Base-by-base conservation (phyloP, 768 basidiomycete genomes). In the Podaxis rugospora region DNA sequence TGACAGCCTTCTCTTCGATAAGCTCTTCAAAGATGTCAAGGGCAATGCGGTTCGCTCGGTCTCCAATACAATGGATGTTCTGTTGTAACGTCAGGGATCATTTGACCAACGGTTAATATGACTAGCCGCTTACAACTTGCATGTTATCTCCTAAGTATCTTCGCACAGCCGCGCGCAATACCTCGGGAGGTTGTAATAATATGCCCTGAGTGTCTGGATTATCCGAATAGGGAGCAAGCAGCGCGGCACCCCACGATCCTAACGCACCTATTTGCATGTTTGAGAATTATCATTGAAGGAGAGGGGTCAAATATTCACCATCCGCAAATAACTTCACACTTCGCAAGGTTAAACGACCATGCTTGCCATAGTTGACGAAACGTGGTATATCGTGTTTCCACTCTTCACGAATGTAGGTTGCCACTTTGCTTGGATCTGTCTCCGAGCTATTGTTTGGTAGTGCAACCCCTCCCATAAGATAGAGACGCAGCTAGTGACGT, bases 61-160 rank as follows among this genome's bases (percentile, higher is more conserved):
- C 96, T 1, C 92, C 92, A 9, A 93, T 93, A 60, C 89, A 90
- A 65, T 94, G 92, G 14, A 93, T 84, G 63, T 93, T 94, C 95
- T 97, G 55, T 16, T 6, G 10, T n/a, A 10, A 14, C 37, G n/a
- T 35, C 1, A 35, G 40, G 56, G 25, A n/a, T n/a, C 51, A 13
- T 28, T 21, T 18, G 35, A 27, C 6, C 35, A 46, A n/a, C 5
- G 16, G n/a, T 32, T 23, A 25, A 3, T 13, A 3, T 37, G 44
- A 59, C 14, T 51, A 55, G 51, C 57, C 25, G 50, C 89, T 63
- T 68, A 95, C 94, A 58, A 93, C 88, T 75, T 94, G 91, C 86
- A 91, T 93, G 0, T 83, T 87, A 63, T 88, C 87, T 57, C 79
- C 74, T 75, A 88, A 88, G 67, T 89, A 92, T 44, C 79, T 74